phyloP scores from a whole-genome alignment of 1,284 basidiomycete genomes.

The Stygiomarasmius scandens region DNA sequence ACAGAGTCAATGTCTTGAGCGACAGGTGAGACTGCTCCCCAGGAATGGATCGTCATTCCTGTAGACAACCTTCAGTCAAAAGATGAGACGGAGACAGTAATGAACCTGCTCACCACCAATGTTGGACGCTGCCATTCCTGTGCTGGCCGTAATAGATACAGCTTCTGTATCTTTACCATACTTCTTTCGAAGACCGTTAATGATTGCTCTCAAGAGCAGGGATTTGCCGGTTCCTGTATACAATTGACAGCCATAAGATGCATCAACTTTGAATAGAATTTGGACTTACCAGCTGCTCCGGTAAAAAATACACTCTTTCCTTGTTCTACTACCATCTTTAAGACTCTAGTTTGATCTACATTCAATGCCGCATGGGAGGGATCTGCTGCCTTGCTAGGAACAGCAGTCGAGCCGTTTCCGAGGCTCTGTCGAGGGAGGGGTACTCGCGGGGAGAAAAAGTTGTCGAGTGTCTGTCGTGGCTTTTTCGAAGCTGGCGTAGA shows the following conservation, averaged over 20 bases:
- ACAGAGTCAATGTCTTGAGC: constrained; percentile 56
- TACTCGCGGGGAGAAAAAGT: constrained; percentile 16
- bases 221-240: constrained; percentile 19
- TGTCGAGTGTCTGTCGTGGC: constrained; percentile 7
- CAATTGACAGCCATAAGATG: no score
- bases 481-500: constrained; percentile 7
- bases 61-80: not conserved
- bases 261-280: no score
- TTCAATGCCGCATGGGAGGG: constrained; percentile 14
- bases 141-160: constrained; percentile 19
- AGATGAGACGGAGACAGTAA: not conserved
- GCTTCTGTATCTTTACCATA: constrained; percentile 16
- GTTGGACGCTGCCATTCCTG: constrained; percentile 57
- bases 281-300: constrained; percentile 18
- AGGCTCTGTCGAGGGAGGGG: constrained; percentile 10
- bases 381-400: not conserved
- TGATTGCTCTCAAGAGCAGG: constrained; percentile 17
- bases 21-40: constrained; percentile 76
- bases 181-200: constrained; percentile 13
- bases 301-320: constrained; percentile 19
- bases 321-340: constrained; percentile 18
- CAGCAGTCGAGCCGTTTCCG: constrained; percentile 10
- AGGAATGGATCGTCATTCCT: constrained; percentile 77
- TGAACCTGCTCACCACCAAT: constrained; percentile 60
- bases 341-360: constrained; percentile 12